Evolutionary conservation across 306 rosid genomes (phyloP), one percentile per base, ranked within the genome.

Genomic region (Corylus avellana): DNA sequence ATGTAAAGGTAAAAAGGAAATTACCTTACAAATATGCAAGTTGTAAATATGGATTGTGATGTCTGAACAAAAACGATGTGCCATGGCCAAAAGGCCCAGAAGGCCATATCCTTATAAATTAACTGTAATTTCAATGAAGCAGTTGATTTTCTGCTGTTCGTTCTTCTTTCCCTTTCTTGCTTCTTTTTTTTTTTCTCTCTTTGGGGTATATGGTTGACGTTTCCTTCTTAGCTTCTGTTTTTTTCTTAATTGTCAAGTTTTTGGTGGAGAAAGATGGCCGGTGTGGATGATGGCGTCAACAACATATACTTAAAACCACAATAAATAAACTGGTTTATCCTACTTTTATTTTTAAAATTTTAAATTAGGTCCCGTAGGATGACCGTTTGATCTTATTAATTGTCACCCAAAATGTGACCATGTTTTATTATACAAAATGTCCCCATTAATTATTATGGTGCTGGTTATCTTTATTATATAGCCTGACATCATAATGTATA

Each of bases 161-260:
- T 39, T 73, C 8, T 8, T 51, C 47, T 14, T 48, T 66, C 57
- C 58, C 13, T 73, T 55, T 54, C 58, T 12, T 37, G 47, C 57
- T 32, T 20, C 2, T 29, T 29, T 29, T 29, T 29, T 29, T 32
- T 32, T 32, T 3, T 10, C 11, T 35, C 16, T 77, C 18, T 46
- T 16, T 74, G 75, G 70, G 72, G 72, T 32, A 46, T 17, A n/a
- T n/a, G 72, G 72, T 68, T 42, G 72, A 18, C 14, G 32, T 68
- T 42, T 68, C 18, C 9, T 1, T 68, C 42, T 64, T 35, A 16
- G 88, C 79, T 72, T 73, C 55, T 70, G 27, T 69, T 55, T 50
- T 66, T 76, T 66, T 76, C 39, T 42, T 74, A 42, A 11, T 68
- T 10, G 1, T 4, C 51, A 68, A 42, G 51, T 44, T 68, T 25